Evolutionary conservation across 1,284 basidiomycete genomes (phyloP).

Genomic region (Afroboletus lepidellus): DNA sequence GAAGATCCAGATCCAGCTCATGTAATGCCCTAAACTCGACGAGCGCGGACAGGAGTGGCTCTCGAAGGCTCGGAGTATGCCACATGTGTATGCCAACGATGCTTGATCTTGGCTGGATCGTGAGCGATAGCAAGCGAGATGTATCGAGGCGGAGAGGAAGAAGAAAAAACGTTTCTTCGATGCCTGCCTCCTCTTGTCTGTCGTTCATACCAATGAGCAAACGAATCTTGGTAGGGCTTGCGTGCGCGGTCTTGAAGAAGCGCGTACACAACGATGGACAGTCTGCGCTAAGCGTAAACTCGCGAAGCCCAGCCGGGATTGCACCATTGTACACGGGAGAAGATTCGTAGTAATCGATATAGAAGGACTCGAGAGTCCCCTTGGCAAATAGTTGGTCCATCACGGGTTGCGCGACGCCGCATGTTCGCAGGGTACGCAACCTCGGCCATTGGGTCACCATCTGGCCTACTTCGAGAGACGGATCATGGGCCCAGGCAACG

Average conservation of each 20-base stretch:
- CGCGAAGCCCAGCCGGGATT: constrained; percentile 7
- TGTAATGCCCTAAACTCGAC: constrained; percentile 9
- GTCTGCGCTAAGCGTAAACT: constrained; percentile 3
- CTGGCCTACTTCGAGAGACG: constrained; percentile 4
- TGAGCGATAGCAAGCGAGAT: too few species aligned
- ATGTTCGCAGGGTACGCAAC: constrained; percentile 4
- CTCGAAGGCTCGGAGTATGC: background rate
- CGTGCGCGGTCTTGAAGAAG: constrained; percentile 3
- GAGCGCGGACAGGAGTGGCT: constrained; percentile 2
- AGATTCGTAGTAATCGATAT: constrained; percentile 2
- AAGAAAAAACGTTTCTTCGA: too few species aligned
- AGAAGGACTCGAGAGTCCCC: constrained; percentile 2
- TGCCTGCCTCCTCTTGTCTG: background rate
- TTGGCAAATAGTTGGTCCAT: constrained; percentile 11
- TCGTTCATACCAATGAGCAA: constrained; percentile 7
- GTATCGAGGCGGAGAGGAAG: too few species aligned
- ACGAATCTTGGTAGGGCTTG: constrained; percentile 10
- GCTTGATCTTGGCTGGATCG: too few species aligned
- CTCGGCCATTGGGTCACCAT: constrained; percentile 17
- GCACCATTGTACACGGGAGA: constrained; percentile 5
- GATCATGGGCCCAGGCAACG: background rate
- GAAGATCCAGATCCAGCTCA: constrained; percentile 16
- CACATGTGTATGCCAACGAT: background rate
- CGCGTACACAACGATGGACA: background rate
- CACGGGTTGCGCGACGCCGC: constrained; percentile 5